Evolutionary conservation across 805 yeast genomes (phyloP).

Genomic region (Saturnispora besseyi): DNA sequence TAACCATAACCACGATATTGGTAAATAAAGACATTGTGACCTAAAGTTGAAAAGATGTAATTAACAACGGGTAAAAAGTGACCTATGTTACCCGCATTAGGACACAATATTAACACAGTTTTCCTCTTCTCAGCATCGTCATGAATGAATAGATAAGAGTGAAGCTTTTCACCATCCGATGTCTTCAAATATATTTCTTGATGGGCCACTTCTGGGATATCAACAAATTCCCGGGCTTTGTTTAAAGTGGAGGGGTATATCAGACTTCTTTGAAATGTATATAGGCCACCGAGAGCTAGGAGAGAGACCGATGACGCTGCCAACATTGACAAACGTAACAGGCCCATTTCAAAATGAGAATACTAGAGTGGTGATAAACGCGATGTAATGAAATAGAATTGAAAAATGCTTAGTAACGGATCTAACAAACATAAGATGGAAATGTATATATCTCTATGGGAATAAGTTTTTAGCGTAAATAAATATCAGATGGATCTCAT

Average conservation of each 20-base stretch:
- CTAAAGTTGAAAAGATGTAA: conserved; percentile 50
- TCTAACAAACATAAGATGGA: too few species aligned
- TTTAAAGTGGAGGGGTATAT: conserved; percentile 82
- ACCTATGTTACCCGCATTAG: conserved; percentile 96
- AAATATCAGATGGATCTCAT: too few species aligned
- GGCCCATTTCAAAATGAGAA: not conserved
- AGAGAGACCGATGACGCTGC: conserved; percentile 10
- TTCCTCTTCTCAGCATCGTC: conserved; percentile 55
- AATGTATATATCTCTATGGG: too few species aligned
- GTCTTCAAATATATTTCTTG: conserved; percentile 55
- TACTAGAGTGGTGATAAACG: not conserved
- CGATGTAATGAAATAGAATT: not conserved
- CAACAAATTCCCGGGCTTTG: conserved; percentile 62
- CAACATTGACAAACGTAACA: conserved; percentile 1
- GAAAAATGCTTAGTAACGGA: not conserved
- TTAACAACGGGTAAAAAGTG: conserved; percentile 76
- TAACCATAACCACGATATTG: conserved; percentile 89
- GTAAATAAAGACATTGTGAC: conserved; percentile 72
- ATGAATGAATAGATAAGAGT: conserved; percentile 53
- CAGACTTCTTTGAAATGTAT: conserved; percentile 29
- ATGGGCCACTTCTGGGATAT: conserved; percentile 70
- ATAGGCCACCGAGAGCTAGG: conserved; percentile 14
- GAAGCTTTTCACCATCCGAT: conserved; percentile 57
- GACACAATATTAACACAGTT: conserved; percentile 53
- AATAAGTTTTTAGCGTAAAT: too few species aligned